Evolutionary conservation across 352 stramenopile genomes (phyloP).

Genomic region (Phytophthora tubulina): DNA sequence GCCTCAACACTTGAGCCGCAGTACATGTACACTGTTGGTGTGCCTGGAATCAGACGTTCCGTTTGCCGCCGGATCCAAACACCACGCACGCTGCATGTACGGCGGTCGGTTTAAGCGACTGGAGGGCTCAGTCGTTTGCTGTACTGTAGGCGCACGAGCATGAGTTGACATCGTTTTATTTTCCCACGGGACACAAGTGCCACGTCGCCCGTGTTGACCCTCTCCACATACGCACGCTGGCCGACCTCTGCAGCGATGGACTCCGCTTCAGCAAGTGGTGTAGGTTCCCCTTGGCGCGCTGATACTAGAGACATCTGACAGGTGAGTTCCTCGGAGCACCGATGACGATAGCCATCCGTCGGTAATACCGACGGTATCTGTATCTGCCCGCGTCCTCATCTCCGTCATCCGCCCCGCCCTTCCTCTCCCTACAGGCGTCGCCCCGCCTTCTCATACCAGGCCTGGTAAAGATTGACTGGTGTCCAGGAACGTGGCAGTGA

Average conservation of each 20-base stretch:
- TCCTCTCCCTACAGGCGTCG: background rate
- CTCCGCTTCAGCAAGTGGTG: background rate
- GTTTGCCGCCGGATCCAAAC: too few species aligned
- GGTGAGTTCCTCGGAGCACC: background rate
- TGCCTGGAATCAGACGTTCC: too few species aligned
- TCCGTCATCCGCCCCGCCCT: conserved; percentile 1
- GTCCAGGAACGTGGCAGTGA: background rate
- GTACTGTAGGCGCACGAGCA: background rate
- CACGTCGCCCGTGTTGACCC: background rate
- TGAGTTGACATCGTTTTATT: background rate
- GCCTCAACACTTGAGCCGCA: too few species aligned
- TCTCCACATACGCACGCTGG: background rate
- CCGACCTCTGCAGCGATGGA: background rate
- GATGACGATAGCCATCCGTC: background rate
- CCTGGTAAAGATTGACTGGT: background rate
- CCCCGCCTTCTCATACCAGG: background rate
- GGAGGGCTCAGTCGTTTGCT: too few species aligned
- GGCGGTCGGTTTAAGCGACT: too few species aligned
- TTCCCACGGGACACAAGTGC: background rate
- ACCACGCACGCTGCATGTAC: too few species aligned
- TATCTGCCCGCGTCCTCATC: background rate
- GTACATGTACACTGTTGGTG: too few species aligned
- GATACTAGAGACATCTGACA: conserved; percentile 2
- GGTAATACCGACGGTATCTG: conserved; percentile 3
- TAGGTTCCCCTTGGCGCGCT: background rate